Conservation (phyloP, 371 early-diverging fungal species). For the Mortierella sp. region DNA sequence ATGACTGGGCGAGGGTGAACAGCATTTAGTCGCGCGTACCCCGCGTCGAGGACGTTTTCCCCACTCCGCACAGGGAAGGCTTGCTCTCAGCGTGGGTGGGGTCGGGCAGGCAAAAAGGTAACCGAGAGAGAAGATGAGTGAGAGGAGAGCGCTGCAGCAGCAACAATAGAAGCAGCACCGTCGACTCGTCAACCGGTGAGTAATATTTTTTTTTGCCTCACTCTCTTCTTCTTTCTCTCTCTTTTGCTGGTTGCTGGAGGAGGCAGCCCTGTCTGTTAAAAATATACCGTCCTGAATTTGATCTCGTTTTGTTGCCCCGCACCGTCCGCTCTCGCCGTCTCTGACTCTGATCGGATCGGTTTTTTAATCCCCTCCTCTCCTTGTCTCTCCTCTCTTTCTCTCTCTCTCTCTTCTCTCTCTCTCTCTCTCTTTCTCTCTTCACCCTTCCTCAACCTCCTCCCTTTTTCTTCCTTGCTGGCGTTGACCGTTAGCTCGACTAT, state of each 20-base stretch:
- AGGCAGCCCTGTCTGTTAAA: neutral
- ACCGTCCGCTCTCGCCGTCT: neutral
- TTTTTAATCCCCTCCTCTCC: neutral
- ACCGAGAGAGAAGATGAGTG: too few relatives aligned
- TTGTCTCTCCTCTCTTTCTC: constrained; percentile 1
- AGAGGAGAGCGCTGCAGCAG: too few relatives aligned
- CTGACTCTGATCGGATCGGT: neutral
- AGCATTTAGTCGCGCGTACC: too few relatives aligned
- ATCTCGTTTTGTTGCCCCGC: neutral
- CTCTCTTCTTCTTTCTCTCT: neutral
- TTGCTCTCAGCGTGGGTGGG: too few relatives aligned
- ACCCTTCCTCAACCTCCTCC: constrained; percentile 5
- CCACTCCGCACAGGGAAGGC: too few relatives aligned
- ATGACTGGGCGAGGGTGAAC: too few relatives aligned
- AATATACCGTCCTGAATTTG: neutral
- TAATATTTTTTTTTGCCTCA: constrained; percentile 2
- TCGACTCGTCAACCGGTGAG: too few relatives aligned
- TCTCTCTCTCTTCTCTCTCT: neutral
- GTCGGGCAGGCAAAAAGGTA: too few relatives aligned
- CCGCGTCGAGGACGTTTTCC: too few relatives aligned
- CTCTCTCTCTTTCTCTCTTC: neutral
- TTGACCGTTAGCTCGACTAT: neutral
- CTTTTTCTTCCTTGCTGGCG: constrained; percentile 12
- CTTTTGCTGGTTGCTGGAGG: too few relatives aligned
- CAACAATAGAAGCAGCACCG: too few relatives aligned